phyloP scores from a whole-genome alignment of 768 basidiomycete species.

The Podaxis pistillaris region DNA sequence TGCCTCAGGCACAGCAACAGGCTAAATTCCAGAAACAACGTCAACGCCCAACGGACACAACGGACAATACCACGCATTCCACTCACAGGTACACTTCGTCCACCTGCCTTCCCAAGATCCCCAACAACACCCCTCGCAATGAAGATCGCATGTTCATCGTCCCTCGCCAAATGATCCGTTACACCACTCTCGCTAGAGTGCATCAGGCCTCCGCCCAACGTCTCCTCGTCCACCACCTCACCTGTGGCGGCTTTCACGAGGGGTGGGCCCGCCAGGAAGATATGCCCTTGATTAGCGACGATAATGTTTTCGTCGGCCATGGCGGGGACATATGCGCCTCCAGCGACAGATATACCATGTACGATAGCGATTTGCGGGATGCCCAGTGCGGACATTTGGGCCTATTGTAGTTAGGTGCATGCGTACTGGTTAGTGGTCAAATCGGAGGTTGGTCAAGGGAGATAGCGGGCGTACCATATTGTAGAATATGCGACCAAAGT shows the following conservation, averaged over 20 bases:
- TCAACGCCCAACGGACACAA: not conserved
- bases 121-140: conserved; percentile 76
- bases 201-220: conserved; percentile 88
- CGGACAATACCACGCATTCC: not conserved
- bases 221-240: conserved; percentile 90
- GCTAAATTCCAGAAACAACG: conserved; percentile 34
- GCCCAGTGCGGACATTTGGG: conserved; percentile 88
- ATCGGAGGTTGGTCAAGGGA: not conserved
- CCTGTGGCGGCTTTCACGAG: conserved; percentile 94
- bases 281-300: conserved; percentile 86
- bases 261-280: conserved; percentile 93
- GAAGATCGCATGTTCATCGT: conserved; percentile 82
- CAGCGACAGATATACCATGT: conserved; percentile 92
- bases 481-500: conserved; percentile 96
- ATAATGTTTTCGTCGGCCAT: conserved; percentile 96
- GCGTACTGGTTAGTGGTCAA: not conserved
- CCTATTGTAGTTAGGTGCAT: conserved; percentile 37
- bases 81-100: conserved; percentile 48
- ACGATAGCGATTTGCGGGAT: conserved; percentile 93
- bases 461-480: conserved; percentile 70
- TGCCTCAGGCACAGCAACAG: conserved; percentile 56
- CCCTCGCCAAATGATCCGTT: conserved; percentile 81
- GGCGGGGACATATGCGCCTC: conserved; percentile 92
- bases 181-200: conserved; percentile 91
- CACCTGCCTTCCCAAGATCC: conserved; percentile 70